Evolutionary conservation across 2,329 filamentous ascomycete genomes (phyloP), one percentile per base, ranked within the genome.

Genomic region (Verticillium isaacii): DNA sequence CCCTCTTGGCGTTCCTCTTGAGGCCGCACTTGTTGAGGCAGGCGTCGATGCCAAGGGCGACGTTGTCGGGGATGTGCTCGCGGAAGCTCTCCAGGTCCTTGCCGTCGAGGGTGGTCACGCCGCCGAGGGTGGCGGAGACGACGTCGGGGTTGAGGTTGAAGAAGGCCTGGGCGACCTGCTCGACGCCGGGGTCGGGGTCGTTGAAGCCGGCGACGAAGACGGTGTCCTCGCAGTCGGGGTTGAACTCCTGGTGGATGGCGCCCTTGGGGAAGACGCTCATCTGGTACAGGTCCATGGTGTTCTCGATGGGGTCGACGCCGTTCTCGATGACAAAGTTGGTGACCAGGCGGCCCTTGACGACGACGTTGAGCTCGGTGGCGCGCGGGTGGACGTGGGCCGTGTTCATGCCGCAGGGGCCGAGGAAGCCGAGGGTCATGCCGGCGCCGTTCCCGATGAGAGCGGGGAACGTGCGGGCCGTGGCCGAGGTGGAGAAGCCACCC

Each of bases 181-280:
- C 74, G 4, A 78, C 74, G 37, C 81, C 80, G 3, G 79, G 78
- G 64, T 83, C 80, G 59, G 77, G 73, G 17, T 69, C 70, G 60
- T 76, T 76, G 68, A 83, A 83, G 4, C 73, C 75, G 6, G 81
- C 81, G 6, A 83, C 77, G 66, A 83, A 83, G 7, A 79, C 74
- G 23, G 80, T 74, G 19, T 77, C 72, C 50, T 75, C 73, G 67
- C 82, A 83, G 62, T 79, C 75, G 2, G 81, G 80, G 69, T 84
- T 84, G 69, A 79, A 82, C 64, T 83, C 78, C 2, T 78, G 77
- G 66, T 84, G 82, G 11, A 82, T 72, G 3, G 77, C 75, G 5
- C 82, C 82, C 65, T 80, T 75, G 2, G 80, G 80, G 68, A 84
- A 82, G 11, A 81, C 75, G 14, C 77, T 73, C 75, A 81, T 81